A percentile compares a stretch with the other conserved stretches of the same genome.
Conservation (phyloP, 208 protist genomes). For the Trypanosoma rangeli region DNA sequence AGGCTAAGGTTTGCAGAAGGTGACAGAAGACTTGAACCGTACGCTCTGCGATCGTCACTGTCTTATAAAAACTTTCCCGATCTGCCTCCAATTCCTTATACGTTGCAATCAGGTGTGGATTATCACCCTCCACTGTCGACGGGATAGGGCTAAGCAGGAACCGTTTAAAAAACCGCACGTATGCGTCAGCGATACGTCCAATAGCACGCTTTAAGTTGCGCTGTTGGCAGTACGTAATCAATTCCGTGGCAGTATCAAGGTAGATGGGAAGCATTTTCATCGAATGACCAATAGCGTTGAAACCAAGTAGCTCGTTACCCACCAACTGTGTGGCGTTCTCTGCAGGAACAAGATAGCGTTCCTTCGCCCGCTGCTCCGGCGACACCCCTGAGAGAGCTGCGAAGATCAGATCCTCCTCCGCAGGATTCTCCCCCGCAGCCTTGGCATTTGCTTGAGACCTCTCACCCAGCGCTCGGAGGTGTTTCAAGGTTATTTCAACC, state of each 20-base stretch:
- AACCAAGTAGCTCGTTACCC: slow-evolving; percentile 47
- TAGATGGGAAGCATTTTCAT: slow-evolving; percentile 66
- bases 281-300: slow-evolving; percentile 61
- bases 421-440: slow-evolving; percentile 30
- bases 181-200: slow-evolving; percentile 35
- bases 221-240: slow-evolving; percentile 58
- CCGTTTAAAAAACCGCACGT: slow-evolving; percentile 47
- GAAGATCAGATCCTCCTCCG: slow-evolving; percentile 51
- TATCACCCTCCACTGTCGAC: slow-evolving; percentile 21
- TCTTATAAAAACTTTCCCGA: slow-evolving; percentile 58
- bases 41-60: slow-evolving; percentile 33
- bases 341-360: slow-evolving; percentile 56
- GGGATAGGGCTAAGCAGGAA: slow-evolving; percentile 43
- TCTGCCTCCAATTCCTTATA: slow-evolving; percentile 42
- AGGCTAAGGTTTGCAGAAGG: slow-evolving; percentile 45
- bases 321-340: slow-evolving; percentile 36
- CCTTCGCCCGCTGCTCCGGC: slow-evolving; percentile 42
- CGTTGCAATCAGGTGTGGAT: slow-evolving; percentile 16
- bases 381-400: slow-evolving; percentile 57
- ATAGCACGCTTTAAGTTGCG: slow-evolving; percentile 44
- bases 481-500: slow-evolving; percentile 45
- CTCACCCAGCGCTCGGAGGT: slow-evolving; percentile 45
- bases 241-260: slow-evolving; percentile 50
- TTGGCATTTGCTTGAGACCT: slow-evolving; percentile 31
- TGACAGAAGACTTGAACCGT: slow-evolving; percentile 60